Conservation (phyloP, 805 yeast genomes). For the Kuraishia hungarica region DNA sequence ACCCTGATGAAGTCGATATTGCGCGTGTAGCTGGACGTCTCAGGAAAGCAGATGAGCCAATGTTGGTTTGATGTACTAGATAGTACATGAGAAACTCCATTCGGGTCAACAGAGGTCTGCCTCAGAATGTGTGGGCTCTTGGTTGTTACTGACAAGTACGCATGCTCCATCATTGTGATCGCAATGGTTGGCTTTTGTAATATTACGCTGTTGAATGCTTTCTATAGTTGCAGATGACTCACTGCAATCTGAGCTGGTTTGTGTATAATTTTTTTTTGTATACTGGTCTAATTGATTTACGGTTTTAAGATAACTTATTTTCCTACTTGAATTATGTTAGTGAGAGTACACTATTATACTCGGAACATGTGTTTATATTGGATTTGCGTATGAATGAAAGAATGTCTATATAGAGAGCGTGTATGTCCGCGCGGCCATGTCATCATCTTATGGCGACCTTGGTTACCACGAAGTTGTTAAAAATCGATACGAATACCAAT, state of each 20-base stretch:
- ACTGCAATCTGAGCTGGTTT: not conserved
- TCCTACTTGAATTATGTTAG: too few relatives aligned
- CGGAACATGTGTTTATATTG: not conserved
- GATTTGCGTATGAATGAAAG: not conserved
- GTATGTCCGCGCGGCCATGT: too few relatives aligned
- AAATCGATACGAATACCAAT: too few relatives aligned
- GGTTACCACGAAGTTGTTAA: too few relatives aligned
- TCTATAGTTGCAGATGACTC: not conserved
- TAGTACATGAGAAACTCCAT: too few relatives aligned
- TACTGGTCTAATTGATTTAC: not conserved
- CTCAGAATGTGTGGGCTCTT: too few relatives aligned
- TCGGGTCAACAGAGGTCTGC: too few relatives aligned
- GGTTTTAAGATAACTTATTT: not conserved
- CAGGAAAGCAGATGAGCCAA: constrained; percentile 30
- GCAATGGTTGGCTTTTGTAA: too few relatives aligned
- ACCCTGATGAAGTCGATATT: constrained; percentile 59
- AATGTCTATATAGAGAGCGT: not conserved
- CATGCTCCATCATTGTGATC: too few relatives aligned
- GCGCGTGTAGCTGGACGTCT: constrained; percentile 47
- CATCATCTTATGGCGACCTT: too few relatives aligned
- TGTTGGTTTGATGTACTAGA: not conserved
- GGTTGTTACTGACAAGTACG: too few relatives aligned
- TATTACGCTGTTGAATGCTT: too few relatives aligned
- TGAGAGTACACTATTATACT: not conserved
- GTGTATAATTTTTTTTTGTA: not conserved